Base-by-base conservation (phyloP, 2,329 filamentous ascomycete genomes). In the Aspergillus fructus region DNA sequence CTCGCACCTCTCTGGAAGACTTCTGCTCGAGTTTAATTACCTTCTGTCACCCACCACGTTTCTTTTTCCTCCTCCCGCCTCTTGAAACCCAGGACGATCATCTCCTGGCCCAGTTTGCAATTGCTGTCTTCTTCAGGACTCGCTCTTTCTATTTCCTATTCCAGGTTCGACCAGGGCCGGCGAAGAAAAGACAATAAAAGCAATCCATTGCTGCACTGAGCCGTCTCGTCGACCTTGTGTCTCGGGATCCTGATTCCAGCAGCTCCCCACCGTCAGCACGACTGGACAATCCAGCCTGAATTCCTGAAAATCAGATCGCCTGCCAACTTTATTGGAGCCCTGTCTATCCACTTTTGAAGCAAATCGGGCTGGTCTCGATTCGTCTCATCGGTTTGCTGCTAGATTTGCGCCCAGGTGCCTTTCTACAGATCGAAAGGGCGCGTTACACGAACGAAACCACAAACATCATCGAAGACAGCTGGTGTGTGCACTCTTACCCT, bases 401-500 rank as follows among this genome's bases (percentile, higher is more conserved):
- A 61, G 60, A 59, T 62, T 59, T 62, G 58, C 59, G 60, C 63
- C 59, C 60, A 53, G 64, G 62, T 64, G 63, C 60, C 60, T 62
- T 59, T 62, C 60, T 59, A 67, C 60, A 67, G 58, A 67, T 69
- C 67, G 61, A 64, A 64, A 65, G 55, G 59, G 66, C 63, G 59
- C 64, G 69, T 71, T 71, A 71, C 68, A 72, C 67, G 55, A 70
- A 49, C 59, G 55, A 60, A 65, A 59, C 58, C 58, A 64, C 70
- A 71, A 71, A 70, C 69, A 70, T 72, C 62, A 64, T 68, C 63
- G 61, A 66, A 64, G 64, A 57, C 62, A 62, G 59, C 59, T 65
- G 68, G 46, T 55, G 53, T 59, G 64, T 55, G 15, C 53, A 43
- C 33, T 39, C 27, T 27, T 49, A 45, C 49, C 53, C 53, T 50